phyloP scores from a whole-genome alignment of 176 grass and related monocot genomes.

The Carex parvula region DNA sequence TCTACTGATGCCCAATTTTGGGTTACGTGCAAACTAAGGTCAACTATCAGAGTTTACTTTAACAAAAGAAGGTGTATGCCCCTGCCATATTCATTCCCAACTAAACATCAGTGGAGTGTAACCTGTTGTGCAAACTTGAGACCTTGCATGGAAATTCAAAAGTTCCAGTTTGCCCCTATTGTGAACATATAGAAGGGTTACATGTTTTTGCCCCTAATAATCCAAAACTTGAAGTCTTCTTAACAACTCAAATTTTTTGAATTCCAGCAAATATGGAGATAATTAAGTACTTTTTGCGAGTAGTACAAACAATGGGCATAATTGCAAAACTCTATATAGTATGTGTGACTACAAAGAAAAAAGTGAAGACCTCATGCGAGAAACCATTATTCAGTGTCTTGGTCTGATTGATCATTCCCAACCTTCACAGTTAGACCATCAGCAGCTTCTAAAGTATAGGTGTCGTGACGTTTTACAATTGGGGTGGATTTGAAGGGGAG shows the following conservation, averaged over 20 bases:
- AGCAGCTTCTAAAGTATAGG: slow-evolving; percentile 7
- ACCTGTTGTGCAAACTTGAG: neutral
- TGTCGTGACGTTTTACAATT: neutral
- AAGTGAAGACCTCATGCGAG: slow-evolving; percentile 3
- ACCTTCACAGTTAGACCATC: slow-evolving; percentile 8
- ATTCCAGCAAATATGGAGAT: neutral
- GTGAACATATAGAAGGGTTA: neutral
- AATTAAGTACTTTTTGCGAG: neutral
- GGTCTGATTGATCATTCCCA: neutral
- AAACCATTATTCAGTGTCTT: slow-evolving; percentile 6
- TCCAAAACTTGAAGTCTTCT: neutral
- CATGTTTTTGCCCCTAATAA: neutral
- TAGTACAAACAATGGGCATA: neutral
- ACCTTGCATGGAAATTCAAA: neutral
- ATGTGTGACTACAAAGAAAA: neutral
- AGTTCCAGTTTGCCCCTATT: neutral
- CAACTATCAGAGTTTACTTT: neutral
- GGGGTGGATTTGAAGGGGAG: neutral
- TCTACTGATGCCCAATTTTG: too few species aligned
- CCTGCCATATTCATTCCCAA: neutral
- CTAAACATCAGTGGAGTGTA: neutral
- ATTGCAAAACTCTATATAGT: neutral
- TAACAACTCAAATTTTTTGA: neutral
- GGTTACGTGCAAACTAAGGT: too few species aligned
- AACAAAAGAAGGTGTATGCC: neutral